Evolutionary conservation across 169 alveolate genomes (phyloP).

Genomic region (Theileria parva): DNA sequence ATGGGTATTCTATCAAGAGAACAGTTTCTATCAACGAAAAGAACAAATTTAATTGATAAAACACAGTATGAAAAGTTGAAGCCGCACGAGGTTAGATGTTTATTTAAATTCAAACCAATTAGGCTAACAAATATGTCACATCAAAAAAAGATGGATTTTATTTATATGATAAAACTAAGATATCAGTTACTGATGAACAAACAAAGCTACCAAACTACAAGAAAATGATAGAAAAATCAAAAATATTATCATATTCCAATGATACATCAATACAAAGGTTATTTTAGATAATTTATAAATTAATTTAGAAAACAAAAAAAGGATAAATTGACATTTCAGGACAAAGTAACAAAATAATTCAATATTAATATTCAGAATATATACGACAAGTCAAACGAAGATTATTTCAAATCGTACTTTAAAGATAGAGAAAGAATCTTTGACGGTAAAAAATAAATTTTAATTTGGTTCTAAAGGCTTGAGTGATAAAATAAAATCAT

Average conservation of each 20-base stretch:
- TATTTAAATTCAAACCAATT: not conserved
- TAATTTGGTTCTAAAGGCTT: not conserved
- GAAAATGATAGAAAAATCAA: constrained; percentile 28
- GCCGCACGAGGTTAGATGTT: constrained; percentile 50
- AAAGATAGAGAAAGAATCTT: constrained; percentile 55
- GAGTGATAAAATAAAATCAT: constrained; percentile 19
- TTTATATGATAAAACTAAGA: constrained; percentile 11
- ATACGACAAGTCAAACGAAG: constrained; percentile 62
- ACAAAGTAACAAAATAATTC: constrained; percentile 1
- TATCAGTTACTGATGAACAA: constrained; percentile 5
- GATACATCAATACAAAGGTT: not conserved
- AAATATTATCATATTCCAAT: constrained; percentile 1
- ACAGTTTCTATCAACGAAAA: constrained; percentile 32
- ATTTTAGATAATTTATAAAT: not conserved
- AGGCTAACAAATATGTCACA: constrained; percentile 9
- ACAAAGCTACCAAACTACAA: constrained; percentile 19
- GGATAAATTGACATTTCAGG: not conserved
- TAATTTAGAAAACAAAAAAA: not conserved
- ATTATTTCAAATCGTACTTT: constrained; percentile 44
- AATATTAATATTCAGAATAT: constrained; percentile 23
- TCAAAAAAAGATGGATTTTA: constrained; percentile 17
- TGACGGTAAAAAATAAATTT: constrained; percentile 22
- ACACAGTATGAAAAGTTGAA: constrained; percentile 36
- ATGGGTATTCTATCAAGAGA: constrained; percentile 18
- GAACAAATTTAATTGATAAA: constrained; percentile 11